Evolutionary conservation across 225 moss, liverwort and hornwort species (phyloP).

Genomic region (Polytrichum formosum): DNA sequence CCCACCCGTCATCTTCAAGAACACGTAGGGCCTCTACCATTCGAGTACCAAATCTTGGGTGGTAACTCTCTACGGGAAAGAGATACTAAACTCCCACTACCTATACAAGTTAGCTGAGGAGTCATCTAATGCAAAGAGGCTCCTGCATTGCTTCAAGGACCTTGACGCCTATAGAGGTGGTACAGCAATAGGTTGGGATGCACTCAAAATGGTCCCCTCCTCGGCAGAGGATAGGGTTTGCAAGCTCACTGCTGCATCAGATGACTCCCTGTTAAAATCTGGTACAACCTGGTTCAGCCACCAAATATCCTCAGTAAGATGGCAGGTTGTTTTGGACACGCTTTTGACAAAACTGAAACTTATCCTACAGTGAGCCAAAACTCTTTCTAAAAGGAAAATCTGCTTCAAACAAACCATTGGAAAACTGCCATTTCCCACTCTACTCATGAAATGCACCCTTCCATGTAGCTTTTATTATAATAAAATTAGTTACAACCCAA

Average conservation of each 20-base stretch:
- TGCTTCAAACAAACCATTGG: too few relatives aligned
- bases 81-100: neutral
- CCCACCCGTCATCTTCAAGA: neutral
- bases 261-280: slow-evolving; percentile 1
- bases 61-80: neutral
- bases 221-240: slow-evolving; percentile 5
- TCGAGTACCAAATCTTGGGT: neutral
- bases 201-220: slow-evolving; percentile 6
- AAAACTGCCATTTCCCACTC: too few relatives aligned
- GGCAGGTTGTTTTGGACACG: too few relatives aligned
- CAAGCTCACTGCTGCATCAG: slow-evolving; percentile 9
- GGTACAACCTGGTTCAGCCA: slow-evolving; percentile 12
- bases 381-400: too few relatives aligned
- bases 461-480: too few relatives aligned
- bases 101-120: neutral
- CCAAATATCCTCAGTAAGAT: slow-evolving; percentile 7
- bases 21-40: neutral
- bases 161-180: neutral
- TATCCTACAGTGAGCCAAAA: too few relatives aligned
- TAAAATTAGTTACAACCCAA: too few relatives aligned
- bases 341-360: too few relatives aligned
- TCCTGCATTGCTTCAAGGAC: neutral
- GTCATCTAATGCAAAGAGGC: neutral
- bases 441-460: too few relatives aligned
- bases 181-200: slow-evolving; percentile 1